These are phyloP conservation scores for Phytophthora foliorum DNA, from an alignment of 352 stramenopile genomes.

Conservation along the genomic window DNA sequence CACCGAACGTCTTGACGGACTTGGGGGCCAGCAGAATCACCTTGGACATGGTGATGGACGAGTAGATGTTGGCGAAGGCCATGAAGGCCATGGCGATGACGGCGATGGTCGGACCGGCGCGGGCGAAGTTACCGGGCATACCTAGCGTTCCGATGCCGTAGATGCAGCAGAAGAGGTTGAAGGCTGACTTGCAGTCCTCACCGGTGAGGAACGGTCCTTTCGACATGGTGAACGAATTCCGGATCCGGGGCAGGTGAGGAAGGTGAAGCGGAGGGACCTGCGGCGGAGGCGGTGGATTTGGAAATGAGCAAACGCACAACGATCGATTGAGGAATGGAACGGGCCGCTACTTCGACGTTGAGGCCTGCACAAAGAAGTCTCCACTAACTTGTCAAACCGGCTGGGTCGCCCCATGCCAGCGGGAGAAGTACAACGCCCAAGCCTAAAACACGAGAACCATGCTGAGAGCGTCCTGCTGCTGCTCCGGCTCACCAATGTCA, in stretches of 20 bases:
- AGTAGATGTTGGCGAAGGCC: constrained; percentile 75
- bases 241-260: constrained; percentile 10
- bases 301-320: constrained; percentile 18
- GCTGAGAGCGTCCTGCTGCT: constrained; percentile 6
- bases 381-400: constrained; percentile 28
- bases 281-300: constrained; percentile 27
- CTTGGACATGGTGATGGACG: constrained; percentile 65
- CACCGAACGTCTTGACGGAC: constrained; percentile 65
- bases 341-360: constrained; percentile 32
- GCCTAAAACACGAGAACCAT: constrained; percentile 18
- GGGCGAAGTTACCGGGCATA: constrained; percentile 77
- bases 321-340: constrained; percentile 2
- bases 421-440: constrained; percentile 9
- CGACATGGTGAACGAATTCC: constrained; percentile 23
- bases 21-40: constrained; percentile 63
- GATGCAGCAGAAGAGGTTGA: constrained; percentile 76
- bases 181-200: constrained; percentile 66
- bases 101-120: constrained; percentile 60
- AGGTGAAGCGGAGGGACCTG: constrained; percentile 15
- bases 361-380: constrained; percentile 22
- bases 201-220: constrained; percentile 54
- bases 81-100: constrained; percentile 68
- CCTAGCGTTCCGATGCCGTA: constrained; percentile 78
- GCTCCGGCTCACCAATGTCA: constrained; percentile 11
- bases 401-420: constrained; percentile 24